Evolutionary conservation across 73 alveolate species (phyloP).

Genomic region (Symbiodinium pilosum): DNA sequence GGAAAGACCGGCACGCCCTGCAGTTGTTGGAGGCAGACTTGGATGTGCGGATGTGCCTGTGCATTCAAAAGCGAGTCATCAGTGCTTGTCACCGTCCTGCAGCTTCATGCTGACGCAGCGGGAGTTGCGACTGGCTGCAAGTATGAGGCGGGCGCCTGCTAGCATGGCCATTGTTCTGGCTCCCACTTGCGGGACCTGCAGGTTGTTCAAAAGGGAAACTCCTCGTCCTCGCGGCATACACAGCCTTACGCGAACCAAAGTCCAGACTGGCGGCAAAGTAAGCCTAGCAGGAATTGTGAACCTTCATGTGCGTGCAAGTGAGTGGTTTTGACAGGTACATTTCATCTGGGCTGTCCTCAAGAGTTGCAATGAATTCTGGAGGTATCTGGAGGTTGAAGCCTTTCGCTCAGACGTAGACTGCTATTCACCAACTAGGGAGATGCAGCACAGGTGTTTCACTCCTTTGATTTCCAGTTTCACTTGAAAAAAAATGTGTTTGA

Average conservation of each 20-base stretch:
- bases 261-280: constrained; percentile 62
- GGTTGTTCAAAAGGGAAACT: constrained; percentile 70
- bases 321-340: constrained; percentile 5
- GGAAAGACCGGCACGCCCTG: constrained; percentile 51
- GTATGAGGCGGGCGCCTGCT: constrained; percentile 28
- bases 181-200: background rate
- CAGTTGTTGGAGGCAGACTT: constrained; percentile 44
- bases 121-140: constrained; percentile 49
- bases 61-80: no score
- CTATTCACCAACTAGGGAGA: no score
- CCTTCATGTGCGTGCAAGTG: background rate
- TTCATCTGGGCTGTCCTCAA: constrained; percentile 28
- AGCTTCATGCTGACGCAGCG: constrained; percentile 89
- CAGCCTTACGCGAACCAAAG: constrained; percentile 80
- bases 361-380: background rate
- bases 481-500: no score
- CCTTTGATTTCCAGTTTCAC: no score
- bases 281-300: background rate
- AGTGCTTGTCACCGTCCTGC: no score
- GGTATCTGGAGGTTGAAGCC: no score
- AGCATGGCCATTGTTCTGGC: no score
- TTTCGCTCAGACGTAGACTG: no score
- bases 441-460: no score
- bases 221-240: constrained; percentile 67
- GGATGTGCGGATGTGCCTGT: no score